Percentiles rank a stretch among this genome's conserved stretches.
These are phyloP conservation scores for Pseudomassariella vexata DNA, from an alignment of 2,329 filamentous ascomycete species.

Conservation along the genomic window DNA sequence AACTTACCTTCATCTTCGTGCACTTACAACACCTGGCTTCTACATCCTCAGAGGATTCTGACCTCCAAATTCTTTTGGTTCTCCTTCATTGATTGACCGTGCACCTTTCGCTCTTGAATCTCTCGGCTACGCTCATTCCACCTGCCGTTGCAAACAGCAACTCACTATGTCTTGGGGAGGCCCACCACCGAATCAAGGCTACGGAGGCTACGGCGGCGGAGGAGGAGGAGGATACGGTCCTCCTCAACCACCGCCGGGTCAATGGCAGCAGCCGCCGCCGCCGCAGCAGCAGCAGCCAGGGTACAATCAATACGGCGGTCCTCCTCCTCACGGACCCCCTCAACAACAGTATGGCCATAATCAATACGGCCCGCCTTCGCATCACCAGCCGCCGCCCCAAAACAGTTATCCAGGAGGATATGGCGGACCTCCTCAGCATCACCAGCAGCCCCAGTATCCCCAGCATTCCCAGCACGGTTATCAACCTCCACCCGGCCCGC, in stretches of 20 bases:
- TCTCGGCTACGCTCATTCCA: not conserved
- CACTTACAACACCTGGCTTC: too few relatives aligned
- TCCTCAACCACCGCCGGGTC: not conserved
- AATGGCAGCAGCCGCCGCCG: slow-evolving; percentile 6
- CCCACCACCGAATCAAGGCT: slow-evolving; percentile 8
- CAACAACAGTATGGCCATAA: slow-evolving; percentile 19
- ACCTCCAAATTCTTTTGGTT: not conserved
- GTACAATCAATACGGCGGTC: not conserved
- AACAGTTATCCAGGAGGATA: not conserved
- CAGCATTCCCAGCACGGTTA: not conserved
- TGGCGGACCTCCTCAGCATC: slow-evolving; percentile 7
- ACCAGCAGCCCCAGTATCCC: slow-evolving; percentile 6
- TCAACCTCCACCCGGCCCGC: slow-evolving; percentile 21
- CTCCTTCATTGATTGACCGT: not conserved
- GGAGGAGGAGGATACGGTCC: slow-evolving; percentile 7
- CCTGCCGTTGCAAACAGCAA: not conserved
- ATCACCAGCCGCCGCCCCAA: slow-evolving; percentile 10
- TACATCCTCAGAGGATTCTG: too few relatives aligned
- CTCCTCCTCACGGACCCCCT: slow-evolving; percentile 20
- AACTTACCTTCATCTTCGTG: slow-evolving; percentile 1
- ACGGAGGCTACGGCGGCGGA: slow-evolving; percentile 8
- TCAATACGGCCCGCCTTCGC: slow-evolving; percentile 16
- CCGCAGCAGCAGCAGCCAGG: slow-evolving; percentile 5
- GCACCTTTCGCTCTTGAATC: not conserved
- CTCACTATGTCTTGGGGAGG: slow-evolving; percentile 5